Evolutionary conservation across 257 asterid species (phyloP), one percentile per base, ranked within the genome.

Genomic region (Ligustrum vulgare): DNA sequence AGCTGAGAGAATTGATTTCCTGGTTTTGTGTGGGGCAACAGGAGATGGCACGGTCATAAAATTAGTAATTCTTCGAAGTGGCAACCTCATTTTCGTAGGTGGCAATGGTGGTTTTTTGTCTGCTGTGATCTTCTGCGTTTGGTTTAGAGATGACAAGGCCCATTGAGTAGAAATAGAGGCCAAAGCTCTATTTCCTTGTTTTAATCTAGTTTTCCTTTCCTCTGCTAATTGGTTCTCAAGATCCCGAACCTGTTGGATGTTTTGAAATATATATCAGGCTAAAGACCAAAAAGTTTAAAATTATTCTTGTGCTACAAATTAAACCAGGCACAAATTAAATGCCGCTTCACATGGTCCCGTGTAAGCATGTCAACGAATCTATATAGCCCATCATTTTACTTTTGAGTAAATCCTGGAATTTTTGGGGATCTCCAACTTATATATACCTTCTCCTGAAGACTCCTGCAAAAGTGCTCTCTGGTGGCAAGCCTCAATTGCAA

Each of bases 41-140:
- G 94, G 89, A 72, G 95, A 77, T 49, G 81, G 78, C 18, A 74
- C 67, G 1, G 90, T 89, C 91, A 85, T 76, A 71, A 83, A 69
- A 79, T 95, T 92, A 43, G 94, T 76, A 35, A 93, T 91, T 83
- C 90, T 86, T 80, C 97, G 70, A 13, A 95, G 93, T 20, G 99
- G 98, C 69, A 80, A 66, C 85, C 99, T 90, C 65, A 82, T 11
- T 75, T 79, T 92, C 72, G 98, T 67, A 72, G 97, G 96, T 81
- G 80, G 91, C 82, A 95, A 62, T 78, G 99, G 98, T 47, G 99
- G 99, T 76, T 87, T 92, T 78, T 78, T 89, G 70, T 92, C 94
- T 12, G 79, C 70, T 39, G 82, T 60, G 23, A 75, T 75, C 81
- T 72, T 92, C 81, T 82, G 87, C 68, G 85, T 22, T 81, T 86